A percentile compares a stretch with the other conserved stretches of the same genome.
These are phyloP conservation scores for Paramecium biaurelia DNA, from an alignment of 73 alveolate species.

Conservation along the genomic window DNA sequence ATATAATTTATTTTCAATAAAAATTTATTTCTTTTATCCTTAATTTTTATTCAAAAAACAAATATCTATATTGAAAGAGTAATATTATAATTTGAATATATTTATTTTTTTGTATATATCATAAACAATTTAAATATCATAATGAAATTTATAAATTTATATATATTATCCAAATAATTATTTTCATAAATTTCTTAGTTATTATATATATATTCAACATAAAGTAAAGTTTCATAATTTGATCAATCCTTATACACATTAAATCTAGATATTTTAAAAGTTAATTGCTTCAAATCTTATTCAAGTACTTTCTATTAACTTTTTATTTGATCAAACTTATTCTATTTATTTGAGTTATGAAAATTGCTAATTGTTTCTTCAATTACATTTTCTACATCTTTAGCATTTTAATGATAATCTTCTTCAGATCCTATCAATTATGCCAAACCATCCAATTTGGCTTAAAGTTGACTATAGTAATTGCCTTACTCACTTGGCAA, in stretches of 20 bases:
- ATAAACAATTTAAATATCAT: too few relatives aligned
- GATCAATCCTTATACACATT: constrained; percentile 1
- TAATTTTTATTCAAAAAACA: neutral
- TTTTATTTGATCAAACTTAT: neutral
- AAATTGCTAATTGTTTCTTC: neutral
- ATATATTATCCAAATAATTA: too few relatives aligned
- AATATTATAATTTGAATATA: too few relatives aligned
- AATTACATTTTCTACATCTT: constrained; percentile 9
- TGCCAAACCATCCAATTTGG: constrained; percentile 20
- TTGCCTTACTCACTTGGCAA: constrained; percentile 3
- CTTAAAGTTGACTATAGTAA: constrained; percentile 8
- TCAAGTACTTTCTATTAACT: neutral
- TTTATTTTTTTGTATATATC: too few relatives aligned
- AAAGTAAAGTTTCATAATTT: neutral
- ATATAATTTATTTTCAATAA: neutral
- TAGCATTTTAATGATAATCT: neutral
- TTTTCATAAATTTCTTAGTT: too few relatives aligned
- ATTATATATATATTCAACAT: neutral
- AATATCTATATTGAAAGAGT: too few relatives aligned
- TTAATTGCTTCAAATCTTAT: neutral
- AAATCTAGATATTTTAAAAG: neutral
- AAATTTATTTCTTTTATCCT: neutral
- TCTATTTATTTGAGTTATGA: neutral
- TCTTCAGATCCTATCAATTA: constrained; percentile 9
- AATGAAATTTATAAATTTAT: too few relatives aligned